These are phyloP conservation scores for Xylaria acuta DNA, from an alignment of 495 filamentous ascomycete genomes.

Conservation along the genomic window DNA sequence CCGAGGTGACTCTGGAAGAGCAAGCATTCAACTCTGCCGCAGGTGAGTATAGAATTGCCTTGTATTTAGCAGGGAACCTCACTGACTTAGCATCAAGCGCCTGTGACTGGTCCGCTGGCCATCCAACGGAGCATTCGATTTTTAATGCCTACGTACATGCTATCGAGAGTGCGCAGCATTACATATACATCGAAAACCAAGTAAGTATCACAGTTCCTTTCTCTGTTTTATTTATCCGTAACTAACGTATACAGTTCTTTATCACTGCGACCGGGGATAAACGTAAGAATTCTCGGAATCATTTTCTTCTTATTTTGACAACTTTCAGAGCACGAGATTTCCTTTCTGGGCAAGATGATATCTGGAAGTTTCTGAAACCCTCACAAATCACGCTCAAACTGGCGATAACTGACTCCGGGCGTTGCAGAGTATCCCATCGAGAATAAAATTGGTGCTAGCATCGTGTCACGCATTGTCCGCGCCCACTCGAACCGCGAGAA, in stretches of 20 bases:
- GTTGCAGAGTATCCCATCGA: slow-evolving; percentile 80
- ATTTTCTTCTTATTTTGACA: no score
- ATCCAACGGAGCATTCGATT: slow-evolving; percentile 80
- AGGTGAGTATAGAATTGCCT: slow-evolving; percentile 40
- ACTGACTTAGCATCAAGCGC: slow-evolving; percentile 49
- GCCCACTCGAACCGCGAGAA: slow-evolving; percentile 73
- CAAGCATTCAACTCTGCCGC: slow-evolving; percentile 50
- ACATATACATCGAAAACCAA: slow-evolving; percentile 95
- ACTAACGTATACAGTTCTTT: slow-evolving; percentile 68
- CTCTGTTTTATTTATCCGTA: not conserved
- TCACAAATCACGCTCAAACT: no score
- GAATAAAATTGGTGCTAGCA: slow-evolving; percentile 87
- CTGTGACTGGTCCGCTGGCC: slow-evolving; percentile 75
- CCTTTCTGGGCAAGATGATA: no score
- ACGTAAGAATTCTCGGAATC: no score
- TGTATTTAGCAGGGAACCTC: slow-evolving; percentile 24
- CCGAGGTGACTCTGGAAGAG: slow-evolving; percentile 15
- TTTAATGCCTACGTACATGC: slow-evolving; percentile 85
- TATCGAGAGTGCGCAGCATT: slow-evolving; percentile 82
- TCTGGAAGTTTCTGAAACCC: no score
- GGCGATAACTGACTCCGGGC: no score
- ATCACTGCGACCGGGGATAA: slow-evolving; percentile 83
- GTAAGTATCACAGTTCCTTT: slow-evolving; percentile 29
- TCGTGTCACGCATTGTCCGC: slow-evolving; percentile 85
- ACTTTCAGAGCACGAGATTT: no score